Evolutionary conservation across 202 grass and related monocot species (phyloP).

Genomic region (Carex arenaria): DNA sequence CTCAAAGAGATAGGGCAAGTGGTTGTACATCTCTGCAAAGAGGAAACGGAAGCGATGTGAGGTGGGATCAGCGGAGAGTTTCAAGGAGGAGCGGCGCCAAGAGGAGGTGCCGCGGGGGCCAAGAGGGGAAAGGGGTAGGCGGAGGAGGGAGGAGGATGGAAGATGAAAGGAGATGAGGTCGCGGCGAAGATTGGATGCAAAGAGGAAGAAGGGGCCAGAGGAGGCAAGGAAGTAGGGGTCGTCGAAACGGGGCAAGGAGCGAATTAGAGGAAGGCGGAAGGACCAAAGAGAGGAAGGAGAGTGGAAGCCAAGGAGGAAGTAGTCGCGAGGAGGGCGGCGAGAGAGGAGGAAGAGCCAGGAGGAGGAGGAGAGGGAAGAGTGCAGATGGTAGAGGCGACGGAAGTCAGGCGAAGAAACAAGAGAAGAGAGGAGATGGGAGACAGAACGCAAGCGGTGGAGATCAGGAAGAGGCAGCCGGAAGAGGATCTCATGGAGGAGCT

Average conservation of each 20-base stretch:
- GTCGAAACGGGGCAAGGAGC: slow-evolving; percentile 53
- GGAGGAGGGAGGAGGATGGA: slow-evolving; percentile 40
- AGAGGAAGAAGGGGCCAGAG: slow-evolving; percentile 75
- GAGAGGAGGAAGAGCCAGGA: slow-evolving; percentile 91
- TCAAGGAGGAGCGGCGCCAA: slow-evolving; percentile 86
- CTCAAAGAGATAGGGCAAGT: slow-evolving; percentile 64
- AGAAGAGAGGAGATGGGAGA: slow-evolving; percentile 59
- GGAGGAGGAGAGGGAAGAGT: slow-evolving; percentile 37
- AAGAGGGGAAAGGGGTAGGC: slow-evolving; percentile 69
- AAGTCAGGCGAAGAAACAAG: slow-evolving; percentile 68
- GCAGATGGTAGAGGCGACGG: slow-evolving; percentile 85
- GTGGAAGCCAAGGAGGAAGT: slow-evolving; percentile 75
- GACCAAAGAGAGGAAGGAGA: slow-evolving; percentile 65
- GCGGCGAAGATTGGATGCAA: slow-evolving; percentile 78
- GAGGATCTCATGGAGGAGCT: slow-evolving; percentile 98
- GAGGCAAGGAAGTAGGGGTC: slow-evolving; percentile 92
- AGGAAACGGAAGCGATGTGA: slow-evolving; percentile 72
- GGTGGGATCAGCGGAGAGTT: slow-evolving; percentile 68
- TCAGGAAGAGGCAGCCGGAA: slow-evolving; percentile 76
- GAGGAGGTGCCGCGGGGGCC: slow-evolving; percentile 86
- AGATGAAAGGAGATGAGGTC: slow-evolving; percentile 78
- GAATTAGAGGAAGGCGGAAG: slow-evolving; percentile 60
- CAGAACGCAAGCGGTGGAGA: slow-evolving; percentile 70
- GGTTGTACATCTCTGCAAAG: slow-evolving; percentile 73
- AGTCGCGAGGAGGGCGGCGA: slow-evolving; percentile 63